Percentiles rank a stretch among this genome's conserved stretches.
Conservation (phyloP, 1,284 basidiomycete genomes). For the Lignosus rhinocerotis region DNA sequence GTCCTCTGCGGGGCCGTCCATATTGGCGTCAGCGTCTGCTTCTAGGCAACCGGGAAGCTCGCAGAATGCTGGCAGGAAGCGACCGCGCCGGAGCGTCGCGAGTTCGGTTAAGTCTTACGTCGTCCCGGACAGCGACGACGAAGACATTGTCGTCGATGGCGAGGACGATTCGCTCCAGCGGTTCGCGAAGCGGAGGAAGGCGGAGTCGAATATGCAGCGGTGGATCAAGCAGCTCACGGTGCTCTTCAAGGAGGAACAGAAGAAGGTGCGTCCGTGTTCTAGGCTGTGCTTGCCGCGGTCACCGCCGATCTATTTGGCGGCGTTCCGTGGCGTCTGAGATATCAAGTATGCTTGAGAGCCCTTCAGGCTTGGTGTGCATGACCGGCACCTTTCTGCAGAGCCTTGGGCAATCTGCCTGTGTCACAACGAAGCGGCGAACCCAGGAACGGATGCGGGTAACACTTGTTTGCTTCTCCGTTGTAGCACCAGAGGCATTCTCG, state of each 20-base stretch:
- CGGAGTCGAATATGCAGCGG: conserved; percentile 56
- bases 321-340: no score
- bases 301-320: no score
- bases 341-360: no score
- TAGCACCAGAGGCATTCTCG: neutral
- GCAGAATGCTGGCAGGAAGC: conserved; percentile 34
- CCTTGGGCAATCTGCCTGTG: neutral
- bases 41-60: neutral
- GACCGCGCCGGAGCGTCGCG: conserved; percentile 58
- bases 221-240: conserved; percentile 66
- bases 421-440: neutral
- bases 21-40: neutral
- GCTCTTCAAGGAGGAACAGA: conserved; percentile 62
- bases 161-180: conserved; percentile 36
- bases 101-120: conserved; percentile 57
- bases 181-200: conserved; percentile 39
- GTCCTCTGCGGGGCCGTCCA: neutral
- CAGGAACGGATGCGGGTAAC: neutral
- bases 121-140: conserved; percentile 72
- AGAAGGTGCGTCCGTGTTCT: conserved; percentile 49
- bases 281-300: neutral
- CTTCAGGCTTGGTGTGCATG: neutral
- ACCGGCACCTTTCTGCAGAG: neutral
- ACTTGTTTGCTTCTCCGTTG: neutral
- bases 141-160: conserved; percentile 47